A percentile compares a stretch with the other conserved stretches of the same genome.
These are phyloP conservation scores for Gautieria morchelliformis DNA, from an alignment of 768 basidiomycete species.

Conservation along the genomic window DNA sequence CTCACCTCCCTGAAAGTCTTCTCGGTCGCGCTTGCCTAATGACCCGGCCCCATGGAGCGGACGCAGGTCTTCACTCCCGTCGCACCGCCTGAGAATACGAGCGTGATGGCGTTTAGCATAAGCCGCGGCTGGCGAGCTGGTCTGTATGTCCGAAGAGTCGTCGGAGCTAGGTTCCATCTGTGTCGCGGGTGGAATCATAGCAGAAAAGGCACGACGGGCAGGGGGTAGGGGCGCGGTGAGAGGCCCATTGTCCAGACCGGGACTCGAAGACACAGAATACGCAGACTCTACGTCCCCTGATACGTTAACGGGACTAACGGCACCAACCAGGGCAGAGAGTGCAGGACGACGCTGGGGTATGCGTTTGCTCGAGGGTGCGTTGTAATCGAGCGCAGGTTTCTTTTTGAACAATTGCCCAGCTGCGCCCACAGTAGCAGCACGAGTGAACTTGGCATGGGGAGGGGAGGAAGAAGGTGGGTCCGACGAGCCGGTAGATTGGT, in stretches of 20 bases:
- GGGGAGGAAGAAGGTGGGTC: conserved; percentile 34
- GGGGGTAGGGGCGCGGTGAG: conserved; percentile 32
- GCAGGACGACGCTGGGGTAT: conserved; percentile 44
- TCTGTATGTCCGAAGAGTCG: conserved; percentile 43
- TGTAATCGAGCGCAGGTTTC: conserved; percentile 44
- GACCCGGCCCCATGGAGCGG: conserved; percentile 63
- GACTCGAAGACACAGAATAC: conserved; percentile 27
- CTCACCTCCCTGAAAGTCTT: conserved; percentile 28
- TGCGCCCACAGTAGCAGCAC: conserved; percentile 23
- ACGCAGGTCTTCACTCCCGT: conserved; percentile 74
- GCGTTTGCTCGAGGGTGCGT: conserved; percentile 48
- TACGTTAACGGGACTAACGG: conserved; percentile 35
- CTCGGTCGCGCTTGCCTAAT: conserved; percentile 30
- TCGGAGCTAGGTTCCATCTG: conserved; percentile 23
- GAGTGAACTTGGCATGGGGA: conserved; percentile 37
- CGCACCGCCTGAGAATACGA: conserved; percentile 68
- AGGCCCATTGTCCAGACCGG: conserved; percentile 8
- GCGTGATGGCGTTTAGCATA: conserved; percentile 70
- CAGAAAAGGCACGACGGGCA: conserved; percentile 66
- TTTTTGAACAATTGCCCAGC: conserved; percentile 26
- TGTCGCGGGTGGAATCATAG: conserved; percentile 40
- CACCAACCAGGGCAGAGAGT: conserved; percentile 51
- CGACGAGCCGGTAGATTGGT: background rate
- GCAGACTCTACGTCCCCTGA: conserved; percentile 26
- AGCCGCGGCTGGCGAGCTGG: conserved; percentile 62